These are phyloP conservation scores for Pleurotus platypus DNA, from an alignment of 768 basidiomycete species.

Conservation along the genomic window DNA sequence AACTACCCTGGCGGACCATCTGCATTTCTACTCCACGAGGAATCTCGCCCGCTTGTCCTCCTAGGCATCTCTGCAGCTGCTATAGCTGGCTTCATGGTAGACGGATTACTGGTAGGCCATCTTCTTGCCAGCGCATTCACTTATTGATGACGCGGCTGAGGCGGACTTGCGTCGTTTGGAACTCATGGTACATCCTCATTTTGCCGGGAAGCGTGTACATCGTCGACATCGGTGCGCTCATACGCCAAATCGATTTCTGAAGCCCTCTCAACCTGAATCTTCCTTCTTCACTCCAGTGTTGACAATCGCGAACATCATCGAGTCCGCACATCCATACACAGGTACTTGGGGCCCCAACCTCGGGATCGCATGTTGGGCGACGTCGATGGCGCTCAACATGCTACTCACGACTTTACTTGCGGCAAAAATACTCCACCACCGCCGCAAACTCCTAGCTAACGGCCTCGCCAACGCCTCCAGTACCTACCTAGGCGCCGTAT, in stretches of 20 bases:
- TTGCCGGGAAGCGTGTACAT: background rate
- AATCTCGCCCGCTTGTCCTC: background rate
- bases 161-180: background rate
- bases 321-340: background rate
- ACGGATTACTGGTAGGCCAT: background rate
- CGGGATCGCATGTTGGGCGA: background rate
- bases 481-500: background rate
- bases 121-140: background rate
- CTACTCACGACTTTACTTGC: background rate
- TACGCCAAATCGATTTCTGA: background rate
- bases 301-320: background rate
- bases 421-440: background rate
- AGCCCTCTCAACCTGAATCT: background rate
- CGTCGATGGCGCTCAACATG: slow-evolving; percentile 2
- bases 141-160: background rate
- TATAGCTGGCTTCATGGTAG: background rate
- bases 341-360: slow-evolving; percentile 2
- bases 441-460: background rate
- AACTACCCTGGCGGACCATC: background rate
- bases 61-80: background rate
- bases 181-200: background rate
- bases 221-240: background rate
- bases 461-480: background rate
- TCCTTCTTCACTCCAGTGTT: background rate
- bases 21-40: slow-evolving; percentile 1